Conservation (phyloP, 106 monocot species). For the Xerophyta viscosa region DNA sequence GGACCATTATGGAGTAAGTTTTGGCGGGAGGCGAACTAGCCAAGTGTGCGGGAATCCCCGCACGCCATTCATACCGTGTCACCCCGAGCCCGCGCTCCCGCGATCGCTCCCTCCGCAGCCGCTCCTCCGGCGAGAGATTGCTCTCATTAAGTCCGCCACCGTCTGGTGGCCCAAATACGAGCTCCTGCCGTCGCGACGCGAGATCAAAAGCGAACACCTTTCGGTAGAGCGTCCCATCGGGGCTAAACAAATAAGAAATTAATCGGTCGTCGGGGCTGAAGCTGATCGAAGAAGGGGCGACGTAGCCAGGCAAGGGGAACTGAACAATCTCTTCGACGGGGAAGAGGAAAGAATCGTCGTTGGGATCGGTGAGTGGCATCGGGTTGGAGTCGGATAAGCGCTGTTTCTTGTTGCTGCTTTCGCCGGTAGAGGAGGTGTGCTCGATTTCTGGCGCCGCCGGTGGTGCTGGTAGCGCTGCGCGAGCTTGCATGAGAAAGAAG, state of each 20-base stretch:
- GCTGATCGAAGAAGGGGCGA: constrained; percentile 59
- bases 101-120: constrained; percentile 76
- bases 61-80: constrained; percentile 79
- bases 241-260: constrained; percentile 68
- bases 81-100: constrained; percentile 91
- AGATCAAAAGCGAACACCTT: constrained; percentile 72
- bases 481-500: constrained; percentile 29
- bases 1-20: constrained; percentile 56
- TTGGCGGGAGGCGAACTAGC: background rate
- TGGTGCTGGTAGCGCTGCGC: background rate
- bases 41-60: background rate
- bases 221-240: constrained; percentile 60
- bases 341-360: constrained; percentile 32
- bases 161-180: constrained; percentile 70
- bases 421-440: background rate
- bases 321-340: constrained; percentile 73
- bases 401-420: constrained; percentile 8
- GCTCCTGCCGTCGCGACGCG: constrained; percentile 31
- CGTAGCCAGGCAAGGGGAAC: constrained; percentile 76
- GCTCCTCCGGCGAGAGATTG: constrained; percentile 83
- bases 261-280: constrained; percentile 86
- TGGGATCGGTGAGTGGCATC: constrained; percentile 38
- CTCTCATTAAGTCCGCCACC: constrained; percentile 88
- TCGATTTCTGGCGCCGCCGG: background rate
- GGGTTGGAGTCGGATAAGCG: background rate